Base-by-base conservation (phyloP, 495 filamentous ascomycete genomes). In the Aspergillus diversus region DNA sequence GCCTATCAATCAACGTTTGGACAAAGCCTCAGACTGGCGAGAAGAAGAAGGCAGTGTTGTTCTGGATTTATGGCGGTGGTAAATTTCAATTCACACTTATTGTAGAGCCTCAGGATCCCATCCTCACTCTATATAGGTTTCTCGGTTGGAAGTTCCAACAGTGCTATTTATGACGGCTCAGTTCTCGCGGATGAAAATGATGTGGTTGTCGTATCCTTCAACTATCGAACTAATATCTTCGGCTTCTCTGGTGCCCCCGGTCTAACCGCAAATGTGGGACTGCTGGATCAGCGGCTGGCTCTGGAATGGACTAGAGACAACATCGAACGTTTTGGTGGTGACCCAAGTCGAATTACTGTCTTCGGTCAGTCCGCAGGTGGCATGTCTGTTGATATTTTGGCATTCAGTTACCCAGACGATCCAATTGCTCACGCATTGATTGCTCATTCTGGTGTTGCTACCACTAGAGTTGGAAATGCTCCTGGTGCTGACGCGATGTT, bases 1-100 rank as follows among this genome's bases (percentile, higher is more conserved):
- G 75, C 49, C 55, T 79, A 50, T 67, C 63, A 42, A 66, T 79
- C 54, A 79, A 79, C 61, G 66, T 79, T 56, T 72, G 71, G 72
- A 61, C 70, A 49, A 77, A 74, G 55, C 70, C 74, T 16, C 63
- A 76, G 61, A 55, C 66, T 56, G 61, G 75, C 54, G 60, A 66
- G 21, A 49, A 55, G 37, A 66, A 71, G 55, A 73, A 71, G 48
- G 61, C 73, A 15, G 75, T 76, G 17, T 54, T 77, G 4, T 66
- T 77, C 42, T 75, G 63, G 62, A 68, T 75, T 27, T 73, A 67
- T 65, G 73, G 74, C 49, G 57, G 69, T 32, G 63, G 71, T 65
- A 57, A 12, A 52, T 17, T 1, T 43, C 5, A 5, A 9, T 9
- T 4, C 39, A 33, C 35, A 34, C 33, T 17, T 27, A 12, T 7